Base-by-base conservation (phyloP, 2,329 filamentous ascomycete species). In the Stachybotrys echinatus region DNA sequence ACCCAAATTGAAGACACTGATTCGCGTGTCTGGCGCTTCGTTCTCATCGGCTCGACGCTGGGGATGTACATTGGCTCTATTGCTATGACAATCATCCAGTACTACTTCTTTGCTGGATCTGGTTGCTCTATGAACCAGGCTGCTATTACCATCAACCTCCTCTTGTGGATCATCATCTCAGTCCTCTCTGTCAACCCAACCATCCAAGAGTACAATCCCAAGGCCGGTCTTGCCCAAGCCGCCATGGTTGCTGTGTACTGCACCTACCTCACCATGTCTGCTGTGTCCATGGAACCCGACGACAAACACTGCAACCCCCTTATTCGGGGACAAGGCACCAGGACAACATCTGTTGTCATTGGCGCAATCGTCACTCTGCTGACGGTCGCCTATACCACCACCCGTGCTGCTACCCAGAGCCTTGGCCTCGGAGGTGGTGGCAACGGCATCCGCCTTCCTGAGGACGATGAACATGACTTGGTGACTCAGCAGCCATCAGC, bases 221-320 rank as follows among this genome's bases (percentile, higher is more conserved):
- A 92, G 65, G 94, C 94, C 40, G 94, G 94, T 45, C 79, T 99
- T 52, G 94, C 94, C n/a, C 94, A 99, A 67, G 91, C 92, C 40
- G 92, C 94, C 54, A 96, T 97, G 82, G 94, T 99, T 42, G 90
- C 92, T 18, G 83, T 96, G 51, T 99, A 99, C 77, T 99, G 94
- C 81, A 97, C 94, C 42, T 99, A 99, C 65, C 82, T 99, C 49
- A 99, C 94, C 58, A 90, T 99, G 84, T 96, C 92, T 3, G 94
- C 94, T 22, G 94, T 99, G 1, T 95, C 91, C 49, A 97, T 99
- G 94, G 92, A 99, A 62, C 94, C 94, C 1, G 92, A 97, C 67
- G 74, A 96, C 74, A 87, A 89, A 60, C 81, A 89, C 56, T 99
- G 94, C 81, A 99, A 99, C 70, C 94, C 94, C 8, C 79, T 99